A percentile compares a stretch with the other conserved stretches of the same genome.
Conservation (phyloP, 495 filamentous ascomycete species). For the Trichoderma virens region DNA sequence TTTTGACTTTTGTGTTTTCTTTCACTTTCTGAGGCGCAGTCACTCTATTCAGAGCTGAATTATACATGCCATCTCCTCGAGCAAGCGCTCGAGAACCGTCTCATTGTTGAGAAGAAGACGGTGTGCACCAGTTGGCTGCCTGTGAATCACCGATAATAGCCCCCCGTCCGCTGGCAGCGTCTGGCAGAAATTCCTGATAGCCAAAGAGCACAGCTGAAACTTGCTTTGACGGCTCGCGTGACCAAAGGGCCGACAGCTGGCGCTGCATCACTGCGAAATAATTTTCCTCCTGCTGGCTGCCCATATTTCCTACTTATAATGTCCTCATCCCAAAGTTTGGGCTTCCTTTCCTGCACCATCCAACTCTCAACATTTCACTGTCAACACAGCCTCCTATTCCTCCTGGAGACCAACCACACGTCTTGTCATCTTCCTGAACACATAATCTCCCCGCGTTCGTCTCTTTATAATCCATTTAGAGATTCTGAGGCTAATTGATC, state of each 20-base stretch:
- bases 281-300: not conserved
- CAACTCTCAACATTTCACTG: not conserved
- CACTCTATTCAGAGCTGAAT: not conserved
- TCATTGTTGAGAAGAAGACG: not conserved
- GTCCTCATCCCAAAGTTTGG: not conserved
- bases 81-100: not conserved
- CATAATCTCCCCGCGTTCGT: not conserved
- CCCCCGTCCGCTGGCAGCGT: conserved; percentile 7
- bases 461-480: not conserved
- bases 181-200: not conserved
- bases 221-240: conserved; percentile 4
- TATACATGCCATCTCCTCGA: not conserved
- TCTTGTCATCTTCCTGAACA: not conserved
- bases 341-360: not conserved
- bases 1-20: not conserved
- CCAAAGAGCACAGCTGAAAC: conserved; percentile 16
- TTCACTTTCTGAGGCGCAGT: not conserved
- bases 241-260: not conserved
- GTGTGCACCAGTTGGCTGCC: not conserved
- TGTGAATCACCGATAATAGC: not conserved
- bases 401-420: not conserved
- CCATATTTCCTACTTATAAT: not conserved
- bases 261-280: not conserved
- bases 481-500: not conserved
- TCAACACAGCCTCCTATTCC: not conserved